phyloP scores from a whole-genome alignment of 1,139 yeast species.

The Zygoascus meyerae region DNA sequence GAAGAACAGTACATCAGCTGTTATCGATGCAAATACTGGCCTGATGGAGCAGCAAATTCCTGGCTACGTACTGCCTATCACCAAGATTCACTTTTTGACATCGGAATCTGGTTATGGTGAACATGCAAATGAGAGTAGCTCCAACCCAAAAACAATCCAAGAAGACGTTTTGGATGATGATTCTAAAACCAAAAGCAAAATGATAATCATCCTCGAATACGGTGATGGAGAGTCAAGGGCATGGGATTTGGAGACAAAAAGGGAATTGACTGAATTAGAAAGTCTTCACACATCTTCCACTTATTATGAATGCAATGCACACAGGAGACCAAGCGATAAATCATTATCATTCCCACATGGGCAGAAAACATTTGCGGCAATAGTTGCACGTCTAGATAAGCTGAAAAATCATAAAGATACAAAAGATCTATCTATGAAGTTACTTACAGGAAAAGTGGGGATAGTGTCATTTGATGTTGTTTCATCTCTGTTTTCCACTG shows the following conservation, averaged over 20 bases:
- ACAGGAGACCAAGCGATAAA: neutral
- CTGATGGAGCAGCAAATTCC: constrained; percentile 17
- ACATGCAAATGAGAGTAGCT: too few species aligned
- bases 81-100: constrained; percentile 6
- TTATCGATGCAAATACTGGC: constrained; percentile 17
- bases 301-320: neutral
- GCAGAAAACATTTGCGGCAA: neutral
- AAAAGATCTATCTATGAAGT: neutral
- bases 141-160: too few species aligned
- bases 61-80: constrained; percentile 20
- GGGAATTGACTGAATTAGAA: neutral
- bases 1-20: constrained; percentile 18
- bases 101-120: neutral
- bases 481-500: neutral
- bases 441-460: neutral
- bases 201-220: constrained; percentile 13
- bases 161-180: too few species aligned
- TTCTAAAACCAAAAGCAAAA: neutral
- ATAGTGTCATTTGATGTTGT: neutral
- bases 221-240: constrained; percentile 19
- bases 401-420: neutral
- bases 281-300: neutral
- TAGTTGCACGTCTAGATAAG: neutral
- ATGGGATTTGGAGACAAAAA: constrained; percentile 8
- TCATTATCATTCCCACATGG: neutral